These are phyloP conservation scores for Pythium plurisporium DNA, from an alignment of 352 stramenopile species.

Conservation along the genomic window DNA sequence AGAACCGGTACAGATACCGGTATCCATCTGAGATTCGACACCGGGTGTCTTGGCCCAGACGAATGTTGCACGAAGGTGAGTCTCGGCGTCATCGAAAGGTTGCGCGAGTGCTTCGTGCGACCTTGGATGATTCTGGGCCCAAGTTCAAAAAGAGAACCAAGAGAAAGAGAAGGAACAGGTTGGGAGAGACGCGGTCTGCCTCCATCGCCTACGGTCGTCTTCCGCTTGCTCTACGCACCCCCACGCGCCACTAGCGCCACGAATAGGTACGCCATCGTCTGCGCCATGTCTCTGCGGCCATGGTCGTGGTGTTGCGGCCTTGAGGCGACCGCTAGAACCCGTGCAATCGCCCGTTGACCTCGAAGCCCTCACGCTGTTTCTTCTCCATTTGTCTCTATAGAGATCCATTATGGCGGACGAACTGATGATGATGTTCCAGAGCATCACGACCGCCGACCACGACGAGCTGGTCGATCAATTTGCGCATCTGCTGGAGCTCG, in stretches of 20 bases:
- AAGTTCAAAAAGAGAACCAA: slow-evolving; percentile 1
- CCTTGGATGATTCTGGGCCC: slow-evolving; percentile 2
- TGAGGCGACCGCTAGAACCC: background rate
- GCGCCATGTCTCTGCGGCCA: background rate
- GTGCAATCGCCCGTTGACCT: background rate
- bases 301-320: background rate
- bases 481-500: slow-evolving; percentile 64
- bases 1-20: too few species aligned
- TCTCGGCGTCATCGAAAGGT: background rate
- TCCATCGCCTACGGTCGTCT: too few species aligned
- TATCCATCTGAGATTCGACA: too few species aligned
- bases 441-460: slow-evolving; percentile 82
- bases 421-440: slow-evolving; percentile 84
- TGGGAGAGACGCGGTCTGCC: too few species aligned
- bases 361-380: background rate
- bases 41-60: too few species aligned
- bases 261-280: background rate
- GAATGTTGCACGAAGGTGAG: slow-evolving; percentile 21
- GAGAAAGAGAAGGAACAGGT: background rate
- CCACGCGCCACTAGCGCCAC: background rate
- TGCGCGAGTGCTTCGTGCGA: slow-evolving; percentile 7
- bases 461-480: slow-evolving; percentile 85
- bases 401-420: slow-evolving; percentile 60
- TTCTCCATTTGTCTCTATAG: background rate
- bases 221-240: background rate